Percentiles rank a stretch among this genome's conserved stretches.
Evolutionary conservation across 257 asterid species (phyloP).

Genomic region (Galeopsis tetrahit): DNA sequence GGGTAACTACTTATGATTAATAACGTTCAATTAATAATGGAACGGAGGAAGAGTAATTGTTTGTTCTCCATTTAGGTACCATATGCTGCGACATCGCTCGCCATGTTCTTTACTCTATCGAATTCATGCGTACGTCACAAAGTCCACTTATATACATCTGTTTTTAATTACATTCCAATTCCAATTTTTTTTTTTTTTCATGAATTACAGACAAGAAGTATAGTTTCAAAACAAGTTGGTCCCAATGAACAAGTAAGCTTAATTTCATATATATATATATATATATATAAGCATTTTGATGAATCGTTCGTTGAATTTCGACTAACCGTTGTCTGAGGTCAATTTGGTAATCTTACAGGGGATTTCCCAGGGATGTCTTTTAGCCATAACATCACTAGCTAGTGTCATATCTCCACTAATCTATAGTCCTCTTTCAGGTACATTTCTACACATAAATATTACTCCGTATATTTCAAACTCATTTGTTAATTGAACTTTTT

Average conservation of each 20-base stretch:
- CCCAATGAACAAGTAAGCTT: constrained; percentile 70
- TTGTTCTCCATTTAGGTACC: constrained; percentile 23
- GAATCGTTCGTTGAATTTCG: neutral
- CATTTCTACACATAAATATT: neutral
- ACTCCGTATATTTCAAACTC: neutral
- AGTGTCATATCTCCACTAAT: constrained; percentile 65
- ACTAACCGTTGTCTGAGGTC: neutral
- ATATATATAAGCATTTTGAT: neutral
- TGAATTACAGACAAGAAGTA: constrained; percentile 64
- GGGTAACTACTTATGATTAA: constrained; percentile 11
- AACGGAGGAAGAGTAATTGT: too few relatives aligned
- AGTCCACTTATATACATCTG: neutral
- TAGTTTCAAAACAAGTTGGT: constrained; percentile 81
- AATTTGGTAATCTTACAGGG: constrained; percentile 45
- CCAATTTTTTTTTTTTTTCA: constrained; percentile 1
- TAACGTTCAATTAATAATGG: too few relatives aligned
- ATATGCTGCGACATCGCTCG: constrained; percentile 22
- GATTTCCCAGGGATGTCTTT: constrained; percentile 75
- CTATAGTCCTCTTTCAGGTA: constrained; percentile 79
- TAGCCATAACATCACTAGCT: constrained; percentile 71
- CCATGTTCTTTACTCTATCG: constrained; percentile 28
- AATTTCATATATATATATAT: too few relatives aligned
- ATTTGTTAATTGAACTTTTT: constrained; percentile 9
- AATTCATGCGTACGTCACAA: constrained; percentile 24
- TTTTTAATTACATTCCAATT: neutral